phyloP scores from a whole-genome alignment of 2,329 filamentous ascomycete species.

The Aspergillus sp. region DNA sequence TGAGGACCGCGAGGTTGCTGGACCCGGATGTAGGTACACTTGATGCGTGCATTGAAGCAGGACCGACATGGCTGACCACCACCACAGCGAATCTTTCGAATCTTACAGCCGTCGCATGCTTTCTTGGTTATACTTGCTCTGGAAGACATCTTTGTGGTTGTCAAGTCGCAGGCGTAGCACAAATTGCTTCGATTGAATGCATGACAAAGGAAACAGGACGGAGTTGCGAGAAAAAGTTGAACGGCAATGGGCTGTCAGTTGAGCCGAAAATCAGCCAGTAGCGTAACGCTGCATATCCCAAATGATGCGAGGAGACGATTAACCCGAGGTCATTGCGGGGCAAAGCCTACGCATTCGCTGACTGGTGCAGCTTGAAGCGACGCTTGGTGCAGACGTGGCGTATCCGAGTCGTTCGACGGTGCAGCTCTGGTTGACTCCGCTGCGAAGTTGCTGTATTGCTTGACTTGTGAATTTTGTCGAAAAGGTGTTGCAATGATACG shows the following conservation, averaged over 20 bases:
- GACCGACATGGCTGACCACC: constrained; percentile 51
- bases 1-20: constrained; percentile 52
- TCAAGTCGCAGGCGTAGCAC: background rate
- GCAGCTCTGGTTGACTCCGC: background rate
- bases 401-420: background rate
- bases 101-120: constrained; percentile 56
- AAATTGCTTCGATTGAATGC: background rate
- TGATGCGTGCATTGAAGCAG: constrained; percentile 49
- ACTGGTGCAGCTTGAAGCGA: constrained; percentile 1
- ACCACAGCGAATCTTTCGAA: constrained; percentile 56
- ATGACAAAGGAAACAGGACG: background rate
- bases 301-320: background rate
- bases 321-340: constrained; percentile 7
- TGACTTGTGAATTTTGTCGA: background rate
- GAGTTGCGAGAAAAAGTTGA: background rate
- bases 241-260: background rate
- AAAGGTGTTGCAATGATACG: constrained; percentile 4
- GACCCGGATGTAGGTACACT: constrained; percentile 54
- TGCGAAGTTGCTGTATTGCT: background rate
- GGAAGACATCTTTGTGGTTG: constrained; percentile 15
- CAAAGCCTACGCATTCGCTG: constrained; percentile 2
- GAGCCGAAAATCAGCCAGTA: background rate
- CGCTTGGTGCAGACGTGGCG: background rate
- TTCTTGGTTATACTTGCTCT: constrained; percentile 34
- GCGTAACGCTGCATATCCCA: constrained; percentile 1